Base-by-base conservation (phyloP, 1,284 basidiomycete genomes). In the Pseudomicrostroma phylloplanum region DNA sequence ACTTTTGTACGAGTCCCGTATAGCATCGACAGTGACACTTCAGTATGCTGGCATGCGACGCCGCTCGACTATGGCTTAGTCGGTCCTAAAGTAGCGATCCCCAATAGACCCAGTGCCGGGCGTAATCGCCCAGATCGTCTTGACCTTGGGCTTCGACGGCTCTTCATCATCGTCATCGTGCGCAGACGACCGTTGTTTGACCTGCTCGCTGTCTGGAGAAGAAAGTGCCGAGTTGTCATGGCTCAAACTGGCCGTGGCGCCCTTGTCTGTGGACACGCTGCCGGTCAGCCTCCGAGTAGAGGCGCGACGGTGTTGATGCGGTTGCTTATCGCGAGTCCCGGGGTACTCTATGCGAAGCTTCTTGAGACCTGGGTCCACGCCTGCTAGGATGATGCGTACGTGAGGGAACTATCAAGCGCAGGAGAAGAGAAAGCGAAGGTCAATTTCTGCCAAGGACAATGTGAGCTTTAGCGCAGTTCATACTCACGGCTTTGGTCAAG, bases 391-490 rank as follows among this genome's bases (percentile, higher is more conserved):
- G 55, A 77, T 72, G 36, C 67, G 67, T 7, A 80, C 80, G 1
- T 62, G 63, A 1, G 93, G 92, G 81, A 96, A 96, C 30, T 36
- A 9, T 36, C n/a, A 36, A 3, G 9, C 30, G 30, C n/a, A 36
- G 30, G 30, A 4, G 9, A 3, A 36, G 30, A 9, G 30, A 9
- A 9, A 3, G 30, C 30, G 30, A 36, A 36, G 30, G 30, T 36
- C 30, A 36, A 9, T 9, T 36, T 36, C 30, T 3, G 30, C 4
- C 9, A 36, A 36, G 9, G 30, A 36, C 30, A 36, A 3, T 4
- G 30, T 36, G 30, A 9, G 3, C 30, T 4, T 9, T 9, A 36
- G 30, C 30, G 30, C 30, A n/a, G n/a, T n/a, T n/a, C n/a, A 36
- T 36, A 36, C 30, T 36, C 30, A 36, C 30, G 8, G 91, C 90